phyloP scores from a whole-genome alignment of 2,329 filamentous ascomycete genomes.

The Colletotrichum sp. region DNA sequence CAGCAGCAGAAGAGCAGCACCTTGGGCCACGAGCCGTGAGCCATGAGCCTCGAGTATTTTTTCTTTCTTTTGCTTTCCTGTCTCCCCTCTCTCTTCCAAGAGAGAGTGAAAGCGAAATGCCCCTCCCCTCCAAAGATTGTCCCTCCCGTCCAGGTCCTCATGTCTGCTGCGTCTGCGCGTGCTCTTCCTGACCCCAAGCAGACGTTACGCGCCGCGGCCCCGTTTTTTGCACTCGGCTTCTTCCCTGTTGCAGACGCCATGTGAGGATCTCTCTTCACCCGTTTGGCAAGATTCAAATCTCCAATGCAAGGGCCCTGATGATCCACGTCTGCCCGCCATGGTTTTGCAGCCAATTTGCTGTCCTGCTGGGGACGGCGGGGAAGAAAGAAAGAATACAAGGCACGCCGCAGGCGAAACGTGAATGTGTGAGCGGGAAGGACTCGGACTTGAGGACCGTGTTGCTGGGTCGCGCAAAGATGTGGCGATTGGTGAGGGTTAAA shows the following conservation, averaged over 20 bases:
- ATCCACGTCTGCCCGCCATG: background rate
- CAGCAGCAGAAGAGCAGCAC: background rate
- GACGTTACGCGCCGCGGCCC: background rate
- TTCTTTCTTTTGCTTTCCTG: background rate
- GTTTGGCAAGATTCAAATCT: background rate
- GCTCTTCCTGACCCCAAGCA: background rate
- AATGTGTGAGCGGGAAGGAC: background rate
- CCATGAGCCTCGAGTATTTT: background rate
- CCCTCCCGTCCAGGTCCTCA: background rate
- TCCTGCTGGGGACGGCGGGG: background rate
- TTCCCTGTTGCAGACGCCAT: background rate
- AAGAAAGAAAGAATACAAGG: background rate
- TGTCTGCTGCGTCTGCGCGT: background rate
- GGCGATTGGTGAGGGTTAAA: background rate
- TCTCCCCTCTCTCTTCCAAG: background rate
- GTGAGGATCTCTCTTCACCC: background rate
- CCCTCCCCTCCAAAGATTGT: background rate
- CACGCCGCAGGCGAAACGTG: background rate
- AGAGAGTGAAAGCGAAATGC: background rate
- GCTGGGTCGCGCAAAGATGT: background rate
- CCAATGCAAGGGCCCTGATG: constrained; percentile 10
- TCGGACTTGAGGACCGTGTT: background rate
- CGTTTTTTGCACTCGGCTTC: background rate
- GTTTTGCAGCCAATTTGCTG: background rate
- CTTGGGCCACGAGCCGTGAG: background rate